Conservation (phyloP, 257 asterid genomes). For the Phtheirospermum japonicum region DNA sequence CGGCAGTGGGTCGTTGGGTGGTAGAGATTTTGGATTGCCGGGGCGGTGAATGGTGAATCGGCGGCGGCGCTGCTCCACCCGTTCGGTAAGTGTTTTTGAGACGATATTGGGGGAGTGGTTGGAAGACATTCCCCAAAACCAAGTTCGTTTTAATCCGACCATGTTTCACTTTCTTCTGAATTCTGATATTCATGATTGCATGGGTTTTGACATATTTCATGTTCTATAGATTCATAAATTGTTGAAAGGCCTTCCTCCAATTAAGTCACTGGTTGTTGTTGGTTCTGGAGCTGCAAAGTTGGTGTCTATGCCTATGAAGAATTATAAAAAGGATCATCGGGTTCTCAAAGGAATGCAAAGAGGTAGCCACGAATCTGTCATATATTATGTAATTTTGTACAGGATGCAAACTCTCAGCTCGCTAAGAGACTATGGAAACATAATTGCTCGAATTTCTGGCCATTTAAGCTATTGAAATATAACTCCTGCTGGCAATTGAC, state of each 20-base stretch:
- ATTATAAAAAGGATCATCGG: constrained; percentile 77
- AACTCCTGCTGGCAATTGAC: constrained; percentile 11
- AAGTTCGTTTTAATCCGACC: constrained; percentile 46
- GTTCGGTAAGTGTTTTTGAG: constrained; percentile 75
- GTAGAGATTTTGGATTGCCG: no score
- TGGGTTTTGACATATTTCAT: constrained; percentile 24
- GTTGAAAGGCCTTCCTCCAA: constrained; percentile 95
- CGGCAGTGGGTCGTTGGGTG: no score
- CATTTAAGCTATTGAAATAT: constrained; percentile 2
- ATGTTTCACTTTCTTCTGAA: constrained; percentile 24
- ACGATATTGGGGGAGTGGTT: constrained; percentile 89
- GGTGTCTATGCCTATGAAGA: constrained; percentile 80
- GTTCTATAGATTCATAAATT: constrained; percentile 68
- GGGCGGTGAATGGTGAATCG: no score
- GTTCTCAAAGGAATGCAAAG: constrained; percentile 96
- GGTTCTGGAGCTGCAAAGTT: constrained; percentile 98
- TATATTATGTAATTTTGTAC: constrained; percentile 23
- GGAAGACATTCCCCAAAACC: constrained; percentile 95
- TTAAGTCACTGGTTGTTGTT: constrained; percentile 87
- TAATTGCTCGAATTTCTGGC: background rate
- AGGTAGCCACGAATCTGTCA: constrained; percentile 43
- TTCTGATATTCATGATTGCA: constrained; percentile 29
- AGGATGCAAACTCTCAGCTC: constrained; percentile 12
- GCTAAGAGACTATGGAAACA: background rate
- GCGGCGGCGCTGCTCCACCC: no score